Evolutionary conservation across 164 flowering plant genomes (phyloP), one percentile per base, ranked within the genome.

Genomic region (Annona cherimola): DNA sequence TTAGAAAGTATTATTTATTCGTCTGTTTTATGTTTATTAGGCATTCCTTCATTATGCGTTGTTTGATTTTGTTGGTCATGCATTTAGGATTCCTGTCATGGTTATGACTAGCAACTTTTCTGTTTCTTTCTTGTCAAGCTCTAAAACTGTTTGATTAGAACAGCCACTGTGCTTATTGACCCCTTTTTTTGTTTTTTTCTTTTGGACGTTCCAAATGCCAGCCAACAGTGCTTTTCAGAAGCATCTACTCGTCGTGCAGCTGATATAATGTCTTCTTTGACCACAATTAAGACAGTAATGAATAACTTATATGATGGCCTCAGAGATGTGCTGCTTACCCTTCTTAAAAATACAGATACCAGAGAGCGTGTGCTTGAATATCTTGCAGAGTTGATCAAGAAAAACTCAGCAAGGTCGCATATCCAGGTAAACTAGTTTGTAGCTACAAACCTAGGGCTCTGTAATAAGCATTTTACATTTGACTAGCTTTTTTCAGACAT

Each of bases 161-260:
- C 60, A 19, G 6, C 67, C 2, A 20, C 55, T 68, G 20, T 4
- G 45, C 41, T 40, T 42, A 50, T 60, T 50, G 64, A 19, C 35
- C 35, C 35, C 35, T 26, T 26, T 42, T 43, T 45, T 41, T 64
- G 57, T 7, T 66, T 7, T 50, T 66, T 26, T 63, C 6, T 75
- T 26, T 46, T 67, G 64, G 44, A 26, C 1, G 35, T 26, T 26
- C 35, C 35, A 26, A 43, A 55, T 55, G 69, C 64, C 86, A 94
- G 99, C 54, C 91, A 88, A 77, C 97, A 91, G 76, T 93, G 94
- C 81, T 96, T 96, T 80, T 88, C 98, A 40, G 96, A 91, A 9
- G 79, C 89, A 69, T 85, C 99, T 59, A 87, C 79, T 71, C 93
- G 90, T 44, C 89, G 96, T 16, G 94, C 89, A 50, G 90, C 92